Base-by-base conservation (phyloP, 2,329 filamentous ascomycete genomes). In the Madurella mycetomatis region DNA sequence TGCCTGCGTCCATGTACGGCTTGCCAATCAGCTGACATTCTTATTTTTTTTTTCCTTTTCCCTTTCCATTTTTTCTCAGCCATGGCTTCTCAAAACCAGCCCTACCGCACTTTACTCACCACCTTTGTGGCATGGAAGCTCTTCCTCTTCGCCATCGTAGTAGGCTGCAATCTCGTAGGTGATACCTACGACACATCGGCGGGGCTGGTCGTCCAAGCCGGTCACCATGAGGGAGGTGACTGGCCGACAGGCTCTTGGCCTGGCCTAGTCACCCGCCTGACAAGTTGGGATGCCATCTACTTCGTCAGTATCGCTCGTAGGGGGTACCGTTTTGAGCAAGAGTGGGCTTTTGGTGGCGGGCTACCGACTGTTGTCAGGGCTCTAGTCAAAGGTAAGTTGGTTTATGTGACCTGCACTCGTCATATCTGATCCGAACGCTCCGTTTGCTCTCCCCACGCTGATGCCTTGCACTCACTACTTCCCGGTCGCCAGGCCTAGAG, bases 251-350 rank as follows among this genome's bases (percentile, higher is more conserved):
- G 11, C 19, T 43, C 48, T 11, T 37, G 41, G 4, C 39, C 15
- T 3, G 16, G 71, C 56, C 62, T 87, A 2, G 69, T 76, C 17
- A 70, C 77, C 34, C 82, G 82, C 42, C 73, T 94, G 54, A 84
- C 84, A 7, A 79, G 88, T 68, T 95, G 90, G 90, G 90, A 95
- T 68, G 87, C 85, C 32, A 76, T 95, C 61, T 94, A 92, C 69
- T 92, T 86, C 65, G 73, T 85, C 55, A 78, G 83, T 60, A 69
- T 76, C 43, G 81, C 87, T 4, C 76, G 76, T 41, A 75, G 80
- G 11, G 87, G 86, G 34, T 85, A 90, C 62, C 52, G 85, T 11
- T 87, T 83, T 67, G 90, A 95, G 72, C 90, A 94, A 71, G 87
- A 92, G 70, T 94, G 88, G 88, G 90, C 89, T 0, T 94, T 92